A percentile compares a stretch with the other conserved stretches of the same genome.
phyloP scores from a whole-genome alignment of 1,284 basidiomycete species.

The Cryptococcus wingfieldii region DNA sequence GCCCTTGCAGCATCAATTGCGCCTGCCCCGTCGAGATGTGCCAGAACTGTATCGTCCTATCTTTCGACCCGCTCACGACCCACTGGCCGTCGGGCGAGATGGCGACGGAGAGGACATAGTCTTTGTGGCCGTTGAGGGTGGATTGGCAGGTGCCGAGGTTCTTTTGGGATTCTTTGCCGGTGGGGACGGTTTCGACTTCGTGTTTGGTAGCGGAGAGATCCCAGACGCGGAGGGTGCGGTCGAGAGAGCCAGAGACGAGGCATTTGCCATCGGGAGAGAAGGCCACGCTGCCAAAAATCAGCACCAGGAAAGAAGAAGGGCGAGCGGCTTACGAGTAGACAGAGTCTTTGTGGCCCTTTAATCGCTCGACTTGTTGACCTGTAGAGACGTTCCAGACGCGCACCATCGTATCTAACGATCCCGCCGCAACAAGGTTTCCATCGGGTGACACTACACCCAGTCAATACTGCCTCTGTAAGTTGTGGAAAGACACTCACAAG shows the following conservation, averaged over 20 bases:
- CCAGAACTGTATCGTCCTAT: constrained; percentile 85
- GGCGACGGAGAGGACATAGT: constrained; percentile 54
- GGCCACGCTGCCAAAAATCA: constrained; percentile 56
- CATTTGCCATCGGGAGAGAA: constrained; percentile 75
- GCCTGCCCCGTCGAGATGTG: constrained; percentile 68
- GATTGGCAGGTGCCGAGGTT: constrained; percentile 61
- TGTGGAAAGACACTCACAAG: constrained; percentile 32
- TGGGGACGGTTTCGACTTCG: constrained; percentile 28
- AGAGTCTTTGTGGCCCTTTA: constrained; percentile 76
- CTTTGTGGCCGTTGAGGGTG: constrained; percentile 78
- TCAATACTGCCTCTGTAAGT: not conserved
- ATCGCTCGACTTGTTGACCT: constrained; percentile 66
- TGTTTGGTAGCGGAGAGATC: constrained; percentile 56
- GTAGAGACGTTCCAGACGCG: constrained; percentile 79
- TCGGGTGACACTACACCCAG: constrained; percentile 68
- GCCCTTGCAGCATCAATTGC: constrained; percentile 80
- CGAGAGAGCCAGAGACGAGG: constrained; percentile 75
- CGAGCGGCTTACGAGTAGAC: constrained; percentile 55
- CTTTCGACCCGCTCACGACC: constrained; percentile 87
- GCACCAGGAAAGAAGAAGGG: not conserved
- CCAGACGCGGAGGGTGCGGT: constrained; percentile 85
- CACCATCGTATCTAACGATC: constrained; percentile 75
- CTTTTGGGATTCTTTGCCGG: constrained; percentile 46
- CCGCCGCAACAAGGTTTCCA: constrained; percentile 73
- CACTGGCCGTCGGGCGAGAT: constrained; percentile 79